Evolutionary conservation across 768 basidiomycete species (phyloP).

Genomic region (Naganishia friedmannii): DNA sequence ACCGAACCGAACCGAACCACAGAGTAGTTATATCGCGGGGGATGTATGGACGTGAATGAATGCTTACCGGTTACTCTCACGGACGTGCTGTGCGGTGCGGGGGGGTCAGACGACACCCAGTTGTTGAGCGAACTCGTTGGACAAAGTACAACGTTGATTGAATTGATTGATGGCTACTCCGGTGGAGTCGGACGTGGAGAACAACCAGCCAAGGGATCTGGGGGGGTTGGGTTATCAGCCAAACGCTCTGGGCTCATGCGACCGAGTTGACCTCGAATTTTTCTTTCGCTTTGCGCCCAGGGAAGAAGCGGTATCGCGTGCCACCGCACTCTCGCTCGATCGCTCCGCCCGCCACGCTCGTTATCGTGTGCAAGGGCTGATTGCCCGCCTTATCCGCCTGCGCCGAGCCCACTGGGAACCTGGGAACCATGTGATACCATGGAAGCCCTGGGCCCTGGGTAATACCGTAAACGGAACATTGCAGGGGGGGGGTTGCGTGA

Average conservation of each 20-base stretch:
- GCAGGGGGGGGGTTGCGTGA: too few species aligned
- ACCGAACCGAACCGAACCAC: background rate
- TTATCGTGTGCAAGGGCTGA: too few species aligned
- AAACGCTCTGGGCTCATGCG: too few species aligned
- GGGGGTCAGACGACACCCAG: slow-evolving; percentile 1
- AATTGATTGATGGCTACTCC: background rate
- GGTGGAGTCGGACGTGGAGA: slow-evolving; percentile 25
- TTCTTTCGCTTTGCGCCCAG: background rate
- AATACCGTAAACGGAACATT: too few species aligned
- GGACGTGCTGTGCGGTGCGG: too few species aligned
- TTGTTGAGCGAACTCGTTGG: too few species aligned
- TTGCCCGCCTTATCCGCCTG: too few species aligned
- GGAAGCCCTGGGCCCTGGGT: too few species aligned
- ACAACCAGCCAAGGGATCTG: too few species aligned
- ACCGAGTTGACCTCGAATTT: background rate
- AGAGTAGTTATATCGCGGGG: slow-evolving; percentile 2
- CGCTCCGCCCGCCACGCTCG: background rate
- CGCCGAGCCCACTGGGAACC: too few species aligned
- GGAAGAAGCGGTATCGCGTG: slow-evolving; percentile 11
- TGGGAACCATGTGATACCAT: too few species aligned
- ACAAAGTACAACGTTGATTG: too few species aligned
- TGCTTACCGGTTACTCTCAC: background rate
- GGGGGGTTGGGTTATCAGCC: slow-evolving; percentile 12
- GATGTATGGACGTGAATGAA: background rate
- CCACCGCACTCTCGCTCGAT: slow-evolving; percentile 2